These are phyloP conservation scores for Neurospora sp. DNA, from an alignment of 495 filamentous ascomycete genomes.

Conservation along the genomic window DNA sequence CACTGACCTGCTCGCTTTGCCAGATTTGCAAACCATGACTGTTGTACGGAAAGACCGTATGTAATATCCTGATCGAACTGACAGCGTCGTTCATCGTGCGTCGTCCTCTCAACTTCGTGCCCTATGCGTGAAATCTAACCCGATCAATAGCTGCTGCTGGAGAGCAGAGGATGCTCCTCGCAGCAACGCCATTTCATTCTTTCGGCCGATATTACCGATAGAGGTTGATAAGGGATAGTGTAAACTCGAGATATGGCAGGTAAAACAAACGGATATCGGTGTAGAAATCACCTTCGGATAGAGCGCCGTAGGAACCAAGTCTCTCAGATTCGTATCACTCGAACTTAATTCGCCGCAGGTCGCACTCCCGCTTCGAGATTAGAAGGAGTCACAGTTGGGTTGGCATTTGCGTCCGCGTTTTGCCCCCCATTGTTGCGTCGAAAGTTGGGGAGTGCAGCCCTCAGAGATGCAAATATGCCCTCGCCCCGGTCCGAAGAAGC, in stretches of 20 bases:
- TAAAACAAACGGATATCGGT: neutral
- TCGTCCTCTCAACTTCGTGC: neutral
- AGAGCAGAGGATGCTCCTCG: neutral
- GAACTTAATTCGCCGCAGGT: neutral
- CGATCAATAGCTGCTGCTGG: neutral
- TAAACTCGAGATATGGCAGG: neutral
- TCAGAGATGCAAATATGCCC: conserved; percentile 8
- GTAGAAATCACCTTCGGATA: neutral
- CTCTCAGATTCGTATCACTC: neutral
- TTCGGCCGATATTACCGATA: neutral
- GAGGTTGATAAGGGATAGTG: neutral
- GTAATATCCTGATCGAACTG: neutral
- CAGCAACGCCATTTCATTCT: neutral
- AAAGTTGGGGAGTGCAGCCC: conserved; percentile 9
- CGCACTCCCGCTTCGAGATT: conserved; percentile 26
- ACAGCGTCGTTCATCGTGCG: neutral
- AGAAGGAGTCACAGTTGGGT: conserved; percentile 19
- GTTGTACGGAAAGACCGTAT: neutral
- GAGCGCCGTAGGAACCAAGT: neutral
- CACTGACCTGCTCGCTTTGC: neutral
- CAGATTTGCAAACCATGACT: neutral
- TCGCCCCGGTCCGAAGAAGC: neutral
- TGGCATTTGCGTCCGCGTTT: conserved; percentile 7
- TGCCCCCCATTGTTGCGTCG: conserved; percentile 1
- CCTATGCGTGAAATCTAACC: neutral